phyloP scores from a whole-genome alignment of 2,329 filamentous ascomycete species.

The Claviceps purpurea region DNA sequence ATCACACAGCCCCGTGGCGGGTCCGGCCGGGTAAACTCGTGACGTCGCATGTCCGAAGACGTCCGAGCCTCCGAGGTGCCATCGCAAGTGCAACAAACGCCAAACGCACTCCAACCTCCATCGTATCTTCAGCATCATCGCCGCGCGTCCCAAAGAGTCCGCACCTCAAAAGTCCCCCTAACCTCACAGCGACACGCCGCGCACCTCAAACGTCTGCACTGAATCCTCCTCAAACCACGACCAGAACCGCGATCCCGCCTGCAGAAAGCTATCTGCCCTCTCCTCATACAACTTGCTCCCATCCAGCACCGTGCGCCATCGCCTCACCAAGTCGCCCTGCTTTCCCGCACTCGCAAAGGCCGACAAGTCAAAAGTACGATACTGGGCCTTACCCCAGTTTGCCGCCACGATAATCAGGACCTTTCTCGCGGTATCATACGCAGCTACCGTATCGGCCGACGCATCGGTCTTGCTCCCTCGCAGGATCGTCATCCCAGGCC shows the following conservation, averaged over 20 bases:
- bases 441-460: conserved; percentile 24
- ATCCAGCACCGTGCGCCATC: neutral
- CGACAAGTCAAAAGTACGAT: conserved; percentile 25
- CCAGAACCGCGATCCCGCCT: conserved; percentile 2
- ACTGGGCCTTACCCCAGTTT: conserved; percentile 24
- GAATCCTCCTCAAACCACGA: neutral
- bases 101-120: no score
- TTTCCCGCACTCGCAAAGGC: conserved; percentile 13
- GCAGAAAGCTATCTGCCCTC: neutral
- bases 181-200: neutral
- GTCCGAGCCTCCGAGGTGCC: no score
- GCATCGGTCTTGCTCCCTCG: conserved; percentile 20
- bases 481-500: conserved; percentile 25
- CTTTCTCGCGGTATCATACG: conserved; percentile 20
- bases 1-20: no score
- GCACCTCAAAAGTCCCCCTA: no score
- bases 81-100: no score
- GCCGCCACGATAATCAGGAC: conserved; percentile 26
- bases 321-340: neutral
- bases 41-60: no score
- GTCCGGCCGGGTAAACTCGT: no score
- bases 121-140: no score
- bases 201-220: conserved; percentile 5
- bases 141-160: no score
- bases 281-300: neutral